These are phyloP conservation scores for Monilinia fructigena DNA, from an alignment of 2,329 filamentous ascomycete genomes.

Conservation along the genomic window DNA sequence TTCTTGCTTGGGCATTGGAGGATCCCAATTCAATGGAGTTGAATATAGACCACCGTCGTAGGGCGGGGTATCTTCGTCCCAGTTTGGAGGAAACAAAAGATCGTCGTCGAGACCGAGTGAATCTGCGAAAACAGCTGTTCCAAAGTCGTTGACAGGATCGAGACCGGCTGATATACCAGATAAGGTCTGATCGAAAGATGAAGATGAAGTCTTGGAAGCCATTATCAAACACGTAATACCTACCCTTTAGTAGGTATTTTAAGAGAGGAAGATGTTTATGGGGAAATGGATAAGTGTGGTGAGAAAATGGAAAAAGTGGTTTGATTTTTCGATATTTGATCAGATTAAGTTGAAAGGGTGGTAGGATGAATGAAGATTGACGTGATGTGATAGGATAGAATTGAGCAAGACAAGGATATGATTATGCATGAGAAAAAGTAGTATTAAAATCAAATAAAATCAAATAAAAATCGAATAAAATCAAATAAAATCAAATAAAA, in stretches of 20 bases:
- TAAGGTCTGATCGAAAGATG: slow-evolving; percentile 33
- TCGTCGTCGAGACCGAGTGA: slow-evolving; percentile 35
- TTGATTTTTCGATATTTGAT: slow-evolving; percentile 9
- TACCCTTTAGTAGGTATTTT: background rate
- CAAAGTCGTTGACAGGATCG: slow-evolving; percentile 31
- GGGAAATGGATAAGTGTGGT: background rate
- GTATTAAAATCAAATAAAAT: too few relatives aligned
- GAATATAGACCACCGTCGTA: slow-evolving; percentile 39
- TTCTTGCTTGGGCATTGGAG: slow-evolving; percentile 33
- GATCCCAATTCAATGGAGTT: slow-evolving; percentile 39
- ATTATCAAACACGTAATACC: slow-evolving; percentile 25
- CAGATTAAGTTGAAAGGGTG: background rate
- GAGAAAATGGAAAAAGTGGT: slow-evolving; percentile 10
- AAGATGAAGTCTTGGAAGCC: slow-evolving; percentile 28
- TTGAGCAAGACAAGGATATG: too few relatives aligned
- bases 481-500: too few relatives aligned
- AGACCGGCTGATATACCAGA: slow-evolving; percentile 34
- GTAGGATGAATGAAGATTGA: background rate
- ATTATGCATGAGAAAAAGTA: too few relatives aligned
- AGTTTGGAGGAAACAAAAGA: slow-evolving; percentile 34
- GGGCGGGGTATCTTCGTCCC: slow-evolving; percentile 38
- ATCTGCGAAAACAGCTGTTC: slow-evolving; percentile 33
- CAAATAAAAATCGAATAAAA: too few relatives aligned
- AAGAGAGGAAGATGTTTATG: background rate
- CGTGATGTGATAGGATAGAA: too few relatives aligned